Conservation (phyloP, 805 yeast species). For the Diddensiella caesifluorescens region DNA sequence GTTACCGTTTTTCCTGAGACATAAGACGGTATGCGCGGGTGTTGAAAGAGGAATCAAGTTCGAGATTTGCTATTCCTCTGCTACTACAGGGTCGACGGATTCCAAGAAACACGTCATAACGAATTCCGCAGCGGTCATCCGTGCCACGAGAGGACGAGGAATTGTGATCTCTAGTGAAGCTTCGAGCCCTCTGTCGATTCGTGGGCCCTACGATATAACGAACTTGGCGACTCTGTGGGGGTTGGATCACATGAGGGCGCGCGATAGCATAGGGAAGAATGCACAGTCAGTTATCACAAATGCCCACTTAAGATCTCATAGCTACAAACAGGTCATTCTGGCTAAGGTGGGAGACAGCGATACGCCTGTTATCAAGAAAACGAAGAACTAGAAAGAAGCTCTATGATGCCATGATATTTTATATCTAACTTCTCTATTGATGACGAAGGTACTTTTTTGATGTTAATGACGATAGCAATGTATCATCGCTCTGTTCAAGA, state of each 20-base stretch:
- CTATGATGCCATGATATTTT: not conserved
- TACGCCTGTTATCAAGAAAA: constrained; percentile 6
- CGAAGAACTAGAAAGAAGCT: constrained; percentile 2
- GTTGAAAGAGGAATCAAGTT: constrained; percentile 75
- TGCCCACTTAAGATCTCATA: constrained; percentile 66
- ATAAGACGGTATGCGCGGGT: constrained; percentile 79
- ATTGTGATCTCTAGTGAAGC: constrained; percentile 78
- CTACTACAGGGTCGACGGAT: constrained; percentile 31
- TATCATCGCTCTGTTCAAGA: not conserved
- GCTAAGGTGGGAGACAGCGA: constrained; percentile 6
- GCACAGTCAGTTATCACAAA: constrained; percentile 62
- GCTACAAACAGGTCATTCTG: constrained; percentile 64
- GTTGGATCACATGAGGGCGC: constrained; percentile 56
- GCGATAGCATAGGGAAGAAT: constrained; percentile 50
- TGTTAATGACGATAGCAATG: not conserved
- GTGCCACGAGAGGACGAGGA: constrained; percentile 81
- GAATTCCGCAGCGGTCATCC: constrained; percentile 64
- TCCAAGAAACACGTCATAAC: constrained; percentile 59
- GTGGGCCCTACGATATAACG: constrained; percentile 64
- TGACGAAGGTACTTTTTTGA: not conserved
- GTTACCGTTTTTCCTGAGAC: constrained; percentile 72
- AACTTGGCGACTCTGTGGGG: constrained; percentile 67
- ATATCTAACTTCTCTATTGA: not conserved
- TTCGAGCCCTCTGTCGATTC: constrained; percentile 41
- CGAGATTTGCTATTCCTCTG: constrained; percentile 59